phyloP scores from a whole-genome alignment of 2,329 filamentous ascomycete species.

The Cordyceps militaris region DNA sequence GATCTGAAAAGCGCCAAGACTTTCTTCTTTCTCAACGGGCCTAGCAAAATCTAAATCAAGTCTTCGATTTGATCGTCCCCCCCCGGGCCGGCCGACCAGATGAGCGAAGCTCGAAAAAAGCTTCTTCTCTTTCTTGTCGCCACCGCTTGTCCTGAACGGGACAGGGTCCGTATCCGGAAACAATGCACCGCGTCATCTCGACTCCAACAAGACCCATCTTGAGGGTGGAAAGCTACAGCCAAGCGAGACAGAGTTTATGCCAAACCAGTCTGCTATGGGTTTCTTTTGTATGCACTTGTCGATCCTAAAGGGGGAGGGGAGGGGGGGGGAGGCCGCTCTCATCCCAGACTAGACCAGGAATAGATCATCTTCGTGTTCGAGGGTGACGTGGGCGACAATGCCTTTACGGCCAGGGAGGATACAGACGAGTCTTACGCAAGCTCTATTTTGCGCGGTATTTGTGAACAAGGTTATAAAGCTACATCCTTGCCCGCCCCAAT shows the following conservation, averaged over 20 bases:
- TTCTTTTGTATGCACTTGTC: background rate
- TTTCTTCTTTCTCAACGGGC: too few species aligned
- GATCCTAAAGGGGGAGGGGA: background rate
- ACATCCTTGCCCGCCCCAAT: background rate
- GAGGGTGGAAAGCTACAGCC: background rate
- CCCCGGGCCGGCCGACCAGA: too few species aligned
- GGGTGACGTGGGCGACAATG: background rate
- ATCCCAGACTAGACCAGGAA: background rate
- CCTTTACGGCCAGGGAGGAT: background rate
- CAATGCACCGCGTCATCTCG: too few species aligned
- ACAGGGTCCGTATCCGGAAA: too few species aligned
- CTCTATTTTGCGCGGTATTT: background rate
- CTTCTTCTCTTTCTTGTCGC: too few species aligned
- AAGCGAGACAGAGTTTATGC: too few species aligned
- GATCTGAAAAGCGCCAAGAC: too few species aligned
- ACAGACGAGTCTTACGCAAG: background rate
- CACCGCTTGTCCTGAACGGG: too few species aligned
- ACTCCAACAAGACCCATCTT: background rate
- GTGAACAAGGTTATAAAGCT: background rate
- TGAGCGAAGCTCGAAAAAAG: too few species aligned
- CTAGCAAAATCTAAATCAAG: too few species aligned
- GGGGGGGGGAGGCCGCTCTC: background rate
- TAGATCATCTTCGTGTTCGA: constrained; percentile 2
- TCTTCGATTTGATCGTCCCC: too few species aligned
- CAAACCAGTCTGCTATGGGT: background rate